Percentiles rank a stretch among this genome's conserved stretches.
These are phyloP conservation scores for Orbilia oligospora DNA, from an alignment of 2,329 filamentous ascomycete species.

Conservation along the genomic window DNA sequence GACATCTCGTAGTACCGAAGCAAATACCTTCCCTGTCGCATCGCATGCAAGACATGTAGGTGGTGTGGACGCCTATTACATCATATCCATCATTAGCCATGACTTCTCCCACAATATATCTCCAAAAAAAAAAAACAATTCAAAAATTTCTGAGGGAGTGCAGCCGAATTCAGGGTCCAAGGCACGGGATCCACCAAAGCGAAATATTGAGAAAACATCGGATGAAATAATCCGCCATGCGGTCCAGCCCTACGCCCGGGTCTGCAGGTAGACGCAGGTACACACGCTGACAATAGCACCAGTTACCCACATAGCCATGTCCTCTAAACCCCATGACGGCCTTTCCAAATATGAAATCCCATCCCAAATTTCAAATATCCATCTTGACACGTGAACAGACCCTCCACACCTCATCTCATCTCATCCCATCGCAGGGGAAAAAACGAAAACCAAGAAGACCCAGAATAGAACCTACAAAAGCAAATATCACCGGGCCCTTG, in stretches of 20 bases:
- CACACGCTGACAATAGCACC: conserved; percentile 19
- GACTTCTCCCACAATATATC: conserved; percentile 70
- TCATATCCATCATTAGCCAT: conserved; percentile 65
- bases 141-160: conserved; percentile 13
- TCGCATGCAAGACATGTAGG: conserved; percentile 86
- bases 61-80: conserved; percentile 73
- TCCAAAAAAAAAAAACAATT: neutral
- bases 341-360: neutral
- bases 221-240: conserved; percentile 60
- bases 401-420: conserved; percentile 3
- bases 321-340: conserved; percentile 49
- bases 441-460: neutral
- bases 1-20: conserved; percentile 85
- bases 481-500: conserved; percentile 57
- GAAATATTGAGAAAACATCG: conserved; percentile 33
- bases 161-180: conserved; percentile 68
- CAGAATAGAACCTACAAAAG: conserved; percentile 53
- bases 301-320: conserved; percentile 33
- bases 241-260: conserved; percentile 45
- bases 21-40: conserved; percentile 86
- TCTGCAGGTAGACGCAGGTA: conserved; percentile 57
- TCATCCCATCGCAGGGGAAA: conserved; percentile 6
- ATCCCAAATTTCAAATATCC: conserved; percentile 8
- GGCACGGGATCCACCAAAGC: conserved; percentile 76
- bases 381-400: conserved; percentile 19